Evolutionary conservation across 345 rosid species (phyloP).

Genomic region (Ceriops decandra): DNA sequence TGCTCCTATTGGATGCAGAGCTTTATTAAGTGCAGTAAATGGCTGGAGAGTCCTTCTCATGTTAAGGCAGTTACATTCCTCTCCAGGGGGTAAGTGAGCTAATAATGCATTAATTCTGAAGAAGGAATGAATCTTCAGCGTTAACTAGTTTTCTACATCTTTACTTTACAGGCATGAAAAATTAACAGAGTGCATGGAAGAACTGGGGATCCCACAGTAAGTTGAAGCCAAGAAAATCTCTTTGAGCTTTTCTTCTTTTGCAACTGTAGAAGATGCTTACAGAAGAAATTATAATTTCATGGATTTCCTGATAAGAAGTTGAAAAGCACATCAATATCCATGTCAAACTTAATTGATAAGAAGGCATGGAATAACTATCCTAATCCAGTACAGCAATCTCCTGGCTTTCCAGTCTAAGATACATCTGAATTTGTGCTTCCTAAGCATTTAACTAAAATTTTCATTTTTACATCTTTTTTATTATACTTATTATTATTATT

Average conservation of each 20-base stretch:
- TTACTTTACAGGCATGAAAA: conserved; percentile 63
- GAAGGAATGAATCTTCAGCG: conserved; percentile 8
- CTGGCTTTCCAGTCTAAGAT: conserved; percentile 8
- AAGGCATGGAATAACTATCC: background rate
- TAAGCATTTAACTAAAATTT: background rate
- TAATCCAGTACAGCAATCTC: background rate
- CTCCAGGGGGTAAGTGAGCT: conserved; percentile 67
- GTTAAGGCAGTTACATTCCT: conserved; percentile 84
- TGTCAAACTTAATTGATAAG: background rate
- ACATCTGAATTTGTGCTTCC: background rate
- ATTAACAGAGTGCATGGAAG: conserved; percentile 68
- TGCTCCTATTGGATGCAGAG: conserved; percentile 95
- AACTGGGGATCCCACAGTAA: conserved; percentile 60
- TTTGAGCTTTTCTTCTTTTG: conserved; percentile 1
- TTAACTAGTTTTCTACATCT: conserved; percentile 7
- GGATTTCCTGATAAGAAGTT: background rate
- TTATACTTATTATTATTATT: background rate
- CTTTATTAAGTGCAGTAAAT: conserved; percentile 89
- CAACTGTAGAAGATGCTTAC: background rate
- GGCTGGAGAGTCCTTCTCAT: conserved; percentile 85
- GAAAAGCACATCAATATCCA: conserved; percentile 1
- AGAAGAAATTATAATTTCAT: background rate
- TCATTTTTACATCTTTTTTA: background rate
- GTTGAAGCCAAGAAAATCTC: conserved; percentile 18
- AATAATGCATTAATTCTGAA: conserved; percentile 3